Percentiles rank a stretch among this genome's conserved stretches.
Conservation (phyloP, 225 moss, liverwort and hornwort genomes). For the Sphagnum contortum region DNA sequence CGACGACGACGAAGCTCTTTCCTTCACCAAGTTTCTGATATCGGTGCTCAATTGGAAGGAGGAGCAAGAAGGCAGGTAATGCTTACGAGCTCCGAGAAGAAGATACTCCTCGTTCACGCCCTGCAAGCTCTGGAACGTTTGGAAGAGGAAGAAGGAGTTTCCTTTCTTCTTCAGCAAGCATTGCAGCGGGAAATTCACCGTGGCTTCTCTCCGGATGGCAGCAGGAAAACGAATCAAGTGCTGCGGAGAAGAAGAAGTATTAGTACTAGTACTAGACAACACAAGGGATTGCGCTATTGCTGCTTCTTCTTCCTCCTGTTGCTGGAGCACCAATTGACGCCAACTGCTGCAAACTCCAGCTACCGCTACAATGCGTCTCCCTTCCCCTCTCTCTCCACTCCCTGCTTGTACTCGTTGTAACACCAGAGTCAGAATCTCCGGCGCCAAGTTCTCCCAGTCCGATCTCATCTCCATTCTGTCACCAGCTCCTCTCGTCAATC, state of each 20-base stretch:
- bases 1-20: conserved; percentile 4
- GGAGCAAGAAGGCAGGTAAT: conserved; percentile 31
- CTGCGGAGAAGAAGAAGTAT: conserved; percentile 3
- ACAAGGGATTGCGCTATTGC: conserved; percentile 4
- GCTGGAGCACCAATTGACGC: conserved; percentile 38
- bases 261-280: too few relatives aligned
- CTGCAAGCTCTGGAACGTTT: conserved; percentile 19
- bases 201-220: conserved; percentile 26
- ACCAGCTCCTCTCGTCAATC: too few relatives aligned
- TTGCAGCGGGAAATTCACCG: conserved; percentile 32
- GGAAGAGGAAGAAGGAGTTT: conserved; percentile 34
- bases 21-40: conserved; percentile 25
- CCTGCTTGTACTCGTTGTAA: conserved; percentile 52
- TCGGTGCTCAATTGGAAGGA: conserved; percentile 50
- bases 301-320: conserved; percentile 9
- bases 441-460: conserved; percentile 54
- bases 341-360: conserved; percentile 77
- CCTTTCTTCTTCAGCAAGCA: conserved; percentile 60
- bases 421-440: conserved; percentile 51
- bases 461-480: background rate
- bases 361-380: conserved; percentile 65
- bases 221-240: conserved; percentile 47
- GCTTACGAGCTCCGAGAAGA: conserved; percentile 53
- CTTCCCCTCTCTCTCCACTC: conserved; percentile 49
- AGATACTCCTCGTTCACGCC: conserved; percentile 53